Conservation (phyloP, 768 basidiomycete genomes). For the Boletus speciosus region DNA sequence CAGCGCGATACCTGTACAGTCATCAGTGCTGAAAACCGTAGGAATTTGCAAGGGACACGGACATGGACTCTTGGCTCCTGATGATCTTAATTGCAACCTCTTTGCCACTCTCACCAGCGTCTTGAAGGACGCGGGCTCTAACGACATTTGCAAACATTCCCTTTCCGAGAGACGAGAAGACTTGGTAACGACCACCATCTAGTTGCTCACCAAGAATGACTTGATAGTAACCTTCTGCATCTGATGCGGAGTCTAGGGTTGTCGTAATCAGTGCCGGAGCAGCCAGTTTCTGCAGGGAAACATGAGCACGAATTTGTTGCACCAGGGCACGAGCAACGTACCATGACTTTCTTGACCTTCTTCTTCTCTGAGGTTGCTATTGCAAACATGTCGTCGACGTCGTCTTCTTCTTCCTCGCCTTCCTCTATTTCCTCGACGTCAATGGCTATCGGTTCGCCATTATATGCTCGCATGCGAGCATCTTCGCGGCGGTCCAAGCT, state of each 20-base stretch:
- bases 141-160: slow-evolving; percentile 99
- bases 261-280: slow-evolving; percentile 68
- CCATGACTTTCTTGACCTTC: slow-evolving; percentile 56
- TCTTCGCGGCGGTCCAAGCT: slow-evolving; percentile 81
- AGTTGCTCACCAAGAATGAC: slow-evolving; percentile 93
- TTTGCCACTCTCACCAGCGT: slow-evolving; percentile 48
- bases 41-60: slow-evolving; percentile 31
- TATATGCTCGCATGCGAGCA: slow-evolving; percentile 62
- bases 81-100: slow-evolving; percentile 99
- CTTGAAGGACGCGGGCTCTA: slow-evolving; percentile 77
- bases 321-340: slow-evolving; percentile 29
- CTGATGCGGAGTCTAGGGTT: slow-evolving; percentile 87
- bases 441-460: slow-evolving; percentile 33
- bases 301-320: neutral
- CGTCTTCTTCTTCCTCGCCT: slow-evolving; percentile 69
- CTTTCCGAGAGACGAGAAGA: slow-evolving; percentile 92
- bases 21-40: slow-evolving; percentile 2
- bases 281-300: slow-evolving; percentile 38
- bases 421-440: slow-evolving; percentile 49
- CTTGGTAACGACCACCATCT: slow-evolving; percentile 89
- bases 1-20: slow-evolving; percentile 81
- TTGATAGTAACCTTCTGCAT: slow-evolving; percentile 93
- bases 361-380: slow-evolving; percentile 47
- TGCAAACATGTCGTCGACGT: slow-evolving; percentile 96
- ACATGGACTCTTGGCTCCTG: slow-evolving; percentile 96